These are phyloP conservation scores for Apophysomyces trapeziformis DNA, from an alignment of 371 early-diverging fungal genomes.

Conservation along the genomic window DNA sequence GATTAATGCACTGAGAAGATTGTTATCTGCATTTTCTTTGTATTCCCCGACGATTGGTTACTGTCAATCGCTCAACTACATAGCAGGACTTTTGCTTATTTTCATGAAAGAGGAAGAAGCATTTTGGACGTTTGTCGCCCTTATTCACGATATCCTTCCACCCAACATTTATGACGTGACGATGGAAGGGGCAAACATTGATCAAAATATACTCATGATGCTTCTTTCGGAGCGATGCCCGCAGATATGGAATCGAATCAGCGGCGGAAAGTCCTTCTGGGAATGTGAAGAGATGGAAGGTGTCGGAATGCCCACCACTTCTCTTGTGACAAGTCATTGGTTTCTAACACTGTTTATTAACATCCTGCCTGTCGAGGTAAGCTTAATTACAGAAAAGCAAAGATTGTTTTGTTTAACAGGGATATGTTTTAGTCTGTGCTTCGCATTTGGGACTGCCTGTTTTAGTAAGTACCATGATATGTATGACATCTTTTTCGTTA, in stretches of 20 bases:
- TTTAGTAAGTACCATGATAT: constrained; percentile 55
- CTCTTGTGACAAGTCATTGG: constrained; percentile 81
- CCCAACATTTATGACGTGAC: constrained; percentile 78
- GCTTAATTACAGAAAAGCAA: neutral
- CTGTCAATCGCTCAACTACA: constrained; percentile 86
- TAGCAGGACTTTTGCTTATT: constrained; percentile 81
- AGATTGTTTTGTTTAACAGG: constrained; percentile 1
- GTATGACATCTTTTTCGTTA: neutral
- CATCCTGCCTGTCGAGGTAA: constrained; percentile 70
- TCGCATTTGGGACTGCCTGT: constrained; percentile 86
- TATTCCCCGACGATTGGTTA: constrained; percentile 80
- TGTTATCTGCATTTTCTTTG: constrained; percentile 73
- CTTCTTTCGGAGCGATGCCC: constrained; percentile 63
- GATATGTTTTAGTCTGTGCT: constrained; percentile 59
- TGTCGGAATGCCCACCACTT: constrained; percentile 69
- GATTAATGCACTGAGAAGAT: constrained; percentile 68
- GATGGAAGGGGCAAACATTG: constrained; percentile 82
- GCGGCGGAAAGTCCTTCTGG: constrained; percentile 54
- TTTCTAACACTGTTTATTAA: constrained; percentile 78
- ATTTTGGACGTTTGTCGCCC: constrained; percentile 81
- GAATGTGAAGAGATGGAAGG: constrained; percentile 58
- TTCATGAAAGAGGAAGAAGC: constrained; percentile 79
- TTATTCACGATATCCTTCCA: constrained; percentile 77
- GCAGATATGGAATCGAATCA: constrained; percentile 54
- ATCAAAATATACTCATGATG: constrained; percentile 79